Conservation (phyloP, 345 rosid genomes). For the Geranium brycei region DNA sequence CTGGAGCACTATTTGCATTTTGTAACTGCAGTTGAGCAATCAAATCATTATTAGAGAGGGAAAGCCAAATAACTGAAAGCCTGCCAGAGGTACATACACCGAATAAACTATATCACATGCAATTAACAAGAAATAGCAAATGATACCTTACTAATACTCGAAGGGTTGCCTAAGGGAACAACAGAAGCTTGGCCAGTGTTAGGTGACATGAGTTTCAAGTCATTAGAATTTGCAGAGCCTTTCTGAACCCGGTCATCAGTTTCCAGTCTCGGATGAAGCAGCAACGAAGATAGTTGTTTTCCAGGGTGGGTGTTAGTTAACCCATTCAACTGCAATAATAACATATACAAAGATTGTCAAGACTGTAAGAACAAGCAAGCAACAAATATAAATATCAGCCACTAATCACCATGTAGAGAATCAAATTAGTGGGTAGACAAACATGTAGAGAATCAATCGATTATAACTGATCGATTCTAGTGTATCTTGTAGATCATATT, state of each 20-base stretch:
- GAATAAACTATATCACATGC: background rate
- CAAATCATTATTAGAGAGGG: slow-evolving; percentile 3
- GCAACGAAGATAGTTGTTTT: slow-evolving; percentile 41
- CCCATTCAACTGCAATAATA: slow-evolving; percentile 35
- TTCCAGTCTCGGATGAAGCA: slow-evolving; percentile 50
- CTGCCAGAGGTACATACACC: background rate
- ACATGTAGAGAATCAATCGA: no score
- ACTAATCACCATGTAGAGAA: no score
- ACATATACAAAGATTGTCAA: background rate
- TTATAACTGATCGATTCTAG: no score
- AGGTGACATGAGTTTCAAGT: slow-evolving; percentile 32
- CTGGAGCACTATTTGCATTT: slow-evolving; percentile 26
- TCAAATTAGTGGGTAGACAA: no score
- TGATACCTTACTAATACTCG: slow-evolving; percentile 49
- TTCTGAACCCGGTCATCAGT: slow-evolving; percentile 45
- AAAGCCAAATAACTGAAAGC: background rate
- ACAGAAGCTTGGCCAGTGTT: slow-evolving; percentile 27
- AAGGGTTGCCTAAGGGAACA: slow-evolving; percentile 32
- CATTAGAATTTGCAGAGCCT: slow-evolving; percentile 21
- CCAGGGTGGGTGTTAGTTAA: slow-evolving; percentile 25
- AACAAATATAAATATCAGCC: no score
- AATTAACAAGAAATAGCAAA: background rate
- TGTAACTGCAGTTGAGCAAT: slow-evolving; percentile 20
- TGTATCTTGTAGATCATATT: no score
- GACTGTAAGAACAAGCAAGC: background rate